Base-by-base conservation (phyloP, 805 yeast species). In the Wickerhamiella cacticola region DNA sequence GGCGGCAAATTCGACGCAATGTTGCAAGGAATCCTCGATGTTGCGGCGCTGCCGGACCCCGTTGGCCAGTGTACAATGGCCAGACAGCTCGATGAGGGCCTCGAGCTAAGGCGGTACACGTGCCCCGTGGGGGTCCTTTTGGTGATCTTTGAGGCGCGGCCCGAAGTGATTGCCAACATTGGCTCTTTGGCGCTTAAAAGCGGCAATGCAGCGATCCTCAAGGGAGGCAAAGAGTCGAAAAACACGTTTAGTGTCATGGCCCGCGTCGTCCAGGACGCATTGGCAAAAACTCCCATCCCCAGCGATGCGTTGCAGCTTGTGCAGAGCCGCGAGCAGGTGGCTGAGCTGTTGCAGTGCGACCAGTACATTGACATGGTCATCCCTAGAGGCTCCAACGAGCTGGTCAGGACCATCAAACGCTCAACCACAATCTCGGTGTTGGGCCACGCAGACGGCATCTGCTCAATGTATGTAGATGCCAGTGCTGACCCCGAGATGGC, bases 361-460 rank as follows among this genome's bases (percentile, higher is more conserved):
- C 75, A 74, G 59, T 85, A 80, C 64, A 89, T 92, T 49, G 98
- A 92, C 63, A 72, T 92, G 63, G 98, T 92, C 19, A 86, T 92
- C 58, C 99, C 99, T 52, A 76, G 99, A 59, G 99, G 99, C n/a
- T 84, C 95, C 24, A 92, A 92, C 59, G 89, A 79, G 53, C 73
- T 92, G 50, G 99, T 92, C 35, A 76, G 84, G 56, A 78, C 73
- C 62, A 88, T 92, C 63, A 92, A 94, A 66, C 73, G 75, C 22
- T 76, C 77, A 61, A 89, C 98, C 21, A 86, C 86, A 63, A 94
- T 92, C 57, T 97, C 99, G 4, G 98, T 92, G 6, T 68, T 92
- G 61, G 99, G 99, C 49, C 99, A 92, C 63, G 98, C 99, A 7
- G 97, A 92, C 65, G 99, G 99, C 41, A 81, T 89, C 52, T 92